phyloP scores from a whole-genome alignment of 108 stramenopile species.

The Hondaea fermentalgiana region DNA sequence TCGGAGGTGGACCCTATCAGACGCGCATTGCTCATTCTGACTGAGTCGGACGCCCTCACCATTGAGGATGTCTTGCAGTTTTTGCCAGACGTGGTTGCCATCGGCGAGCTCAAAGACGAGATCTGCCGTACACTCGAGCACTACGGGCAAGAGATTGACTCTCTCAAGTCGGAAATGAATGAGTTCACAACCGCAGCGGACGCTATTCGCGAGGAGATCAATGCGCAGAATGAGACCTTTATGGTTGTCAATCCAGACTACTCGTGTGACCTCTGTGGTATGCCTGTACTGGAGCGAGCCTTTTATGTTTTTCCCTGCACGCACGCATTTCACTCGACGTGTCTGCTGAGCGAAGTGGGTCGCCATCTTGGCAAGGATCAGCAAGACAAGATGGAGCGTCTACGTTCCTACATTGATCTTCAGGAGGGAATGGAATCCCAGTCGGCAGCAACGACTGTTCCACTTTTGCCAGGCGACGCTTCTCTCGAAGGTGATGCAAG shows the following conservation, averaged over 20 bases:
- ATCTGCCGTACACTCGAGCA: neutral
- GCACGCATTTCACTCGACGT: neutral
- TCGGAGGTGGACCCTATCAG: neutral
- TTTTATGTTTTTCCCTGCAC: constrained; percentile 9
- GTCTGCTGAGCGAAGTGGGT: neutral
- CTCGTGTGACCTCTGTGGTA: neutral
- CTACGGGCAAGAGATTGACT: neutral
- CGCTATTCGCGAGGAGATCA: neutral
- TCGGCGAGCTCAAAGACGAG: constrained; percentile 7
- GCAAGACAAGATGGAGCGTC: neutral
- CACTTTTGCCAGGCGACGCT: too few relatives aligned
- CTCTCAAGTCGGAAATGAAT: neutral
- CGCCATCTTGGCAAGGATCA: neutral
- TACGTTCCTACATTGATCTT: neutral
- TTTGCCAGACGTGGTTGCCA: neutral
- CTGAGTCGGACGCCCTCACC: neutral
- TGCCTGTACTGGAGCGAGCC: neutral
- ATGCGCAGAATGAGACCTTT: neutral
- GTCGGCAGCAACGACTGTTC: too few relatives aligned
- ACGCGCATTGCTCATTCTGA: neutral
- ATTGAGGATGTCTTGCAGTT: neutral
- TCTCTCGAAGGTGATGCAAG: too few relatives aligned
- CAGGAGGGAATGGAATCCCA: neutral
- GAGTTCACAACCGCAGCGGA: neutral
- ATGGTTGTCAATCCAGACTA: neutral